Conservation (phyloP, 495 filamentous ascomycete species). For the Articulospora tetracladia region DNA sequence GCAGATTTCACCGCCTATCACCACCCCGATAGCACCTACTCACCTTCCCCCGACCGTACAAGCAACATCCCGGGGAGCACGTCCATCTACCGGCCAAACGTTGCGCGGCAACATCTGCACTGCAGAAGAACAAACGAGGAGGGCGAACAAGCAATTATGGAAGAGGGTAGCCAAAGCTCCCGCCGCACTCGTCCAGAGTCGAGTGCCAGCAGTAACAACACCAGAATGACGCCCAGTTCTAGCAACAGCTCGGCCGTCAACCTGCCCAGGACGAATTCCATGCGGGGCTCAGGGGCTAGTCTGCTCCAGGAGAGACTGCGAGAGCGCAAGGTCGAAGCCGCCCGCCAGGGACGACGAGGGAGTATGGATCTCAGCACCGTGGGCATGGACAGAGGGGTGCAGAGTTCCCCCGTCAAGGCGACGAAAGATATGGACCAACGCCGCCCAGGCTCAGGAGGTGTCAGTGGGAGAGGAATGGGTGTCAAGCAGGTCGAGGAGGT, state of each 20-base stretch:
- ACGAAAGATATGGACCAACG: slow-evolving; percentile 13
- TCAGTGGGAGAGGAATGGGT: slow-evolving; percentile 29
- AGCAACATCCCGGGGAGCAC: neutral
- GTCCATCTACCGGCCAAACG: neutral
- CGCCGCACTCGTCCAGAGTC: neutral
- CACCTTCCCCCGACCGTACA: neutral
- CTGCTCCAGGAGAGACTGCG: slow-evolving; percentile 48
- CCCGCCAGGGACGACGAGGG: slow-evolving; percentile 27
- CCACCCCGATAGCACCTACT: neutral
- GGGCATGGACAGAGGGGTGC: slow-evolving; percentile 8
- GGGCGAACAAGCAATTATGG: neutral
- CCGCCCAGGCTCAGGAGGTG: slow-evolving; percentile 27
- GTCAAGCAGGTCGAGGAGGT: slow-evolving; percentile 30
- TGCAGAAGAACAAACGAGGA: neutral
- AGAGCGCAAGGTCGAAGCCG: slow-evolving; percentile 43
- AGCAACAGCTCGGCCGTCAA: slow-evolving; percentile 22
- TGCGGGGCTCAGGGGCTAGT: slow-evolving; percentile 29
- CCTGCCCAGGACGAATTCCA: neutral
- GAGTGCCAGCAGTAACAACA: neutral
- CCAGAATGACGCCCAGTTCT: slow-evolving; percentile 33
- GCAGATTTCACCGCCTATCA: neutral
- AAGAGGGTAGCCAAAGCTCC: neutral
- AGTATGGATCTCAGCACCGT: slow-evolving; percentile 17
- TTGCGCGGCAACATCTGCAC: neutral
- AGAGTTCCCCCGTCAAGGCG: slow-evolving; percentile 25